These are phyloP conservation scores for Tilletia caries DNA, from an alignment of 1,284 basidiomycete species.

Conservation along the genomic window DNA sequence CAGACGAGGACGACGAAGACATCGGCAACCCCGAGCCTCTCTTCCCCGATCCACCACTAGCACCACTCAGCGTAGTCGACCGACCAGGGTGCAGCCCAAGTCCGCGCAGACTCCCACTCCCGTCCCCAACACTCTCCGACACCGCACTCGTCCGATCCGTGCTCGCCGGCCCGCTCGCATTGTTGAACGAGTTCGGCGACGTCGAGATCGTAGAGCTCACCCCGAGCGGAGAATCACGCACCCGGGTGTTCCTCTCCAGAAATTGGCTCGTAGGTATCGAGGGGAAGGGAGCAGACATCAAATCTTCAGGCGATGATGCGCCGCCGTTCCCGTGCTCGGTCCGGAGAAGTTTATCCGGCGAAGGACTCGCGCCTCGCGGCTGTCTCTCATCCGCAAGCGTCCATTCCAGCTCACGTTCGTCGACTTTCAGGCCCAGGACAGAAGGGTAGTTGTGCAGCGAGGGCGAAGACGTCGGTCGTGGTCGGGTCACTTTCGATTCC, in stretches of 20 bases:
- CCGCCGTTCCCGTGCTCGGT: not conserved
- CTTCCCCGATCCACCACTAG: not conserved
- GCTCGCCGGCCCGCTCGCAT: not conserved
- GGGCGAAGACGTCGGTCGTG: slow-evolving; percentile 17
- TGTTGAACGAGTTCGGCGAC: not conserved
- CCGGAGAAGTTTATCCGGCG: no score
- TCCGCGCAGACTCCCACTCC: not conserved
- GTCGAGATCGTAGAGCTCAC: not conserved
- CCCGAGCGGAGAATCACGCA: not conserved
- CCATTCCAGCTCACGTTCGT: slow-evolving; percentile 29
- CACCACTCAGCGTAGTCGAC: no score
- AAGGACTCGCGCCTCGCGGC: no score
- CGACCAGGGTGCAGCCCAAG: not conserved
- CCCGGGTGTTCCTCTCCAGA: not conserved
- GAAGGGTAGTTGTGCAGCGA: slow-evolving; percentile 20
- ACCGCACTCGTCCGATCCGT: not conserved
- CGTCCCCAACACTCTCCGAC: not conserved
- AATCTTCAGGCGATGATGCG: not conserved
- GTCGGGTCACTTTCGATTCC: slow-evolving; percentile 3
- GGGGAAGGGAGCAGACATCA: not conserved
- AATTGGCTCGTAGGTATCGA: not conserved
- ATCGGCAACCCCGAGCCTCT: not conserved
- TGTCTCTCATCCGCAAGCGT: slow-evolving; percentile 28
- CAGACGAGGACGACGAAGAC: not conserved
- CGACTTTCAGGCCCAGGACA: slow-evolving; percentile 25